These are phyloP conservation scores for Teratosphaeria nubilosa DNA, from an alignment of 2,329 filamentous ascomycete genomes.

Conservation along the genomic window DNA sequence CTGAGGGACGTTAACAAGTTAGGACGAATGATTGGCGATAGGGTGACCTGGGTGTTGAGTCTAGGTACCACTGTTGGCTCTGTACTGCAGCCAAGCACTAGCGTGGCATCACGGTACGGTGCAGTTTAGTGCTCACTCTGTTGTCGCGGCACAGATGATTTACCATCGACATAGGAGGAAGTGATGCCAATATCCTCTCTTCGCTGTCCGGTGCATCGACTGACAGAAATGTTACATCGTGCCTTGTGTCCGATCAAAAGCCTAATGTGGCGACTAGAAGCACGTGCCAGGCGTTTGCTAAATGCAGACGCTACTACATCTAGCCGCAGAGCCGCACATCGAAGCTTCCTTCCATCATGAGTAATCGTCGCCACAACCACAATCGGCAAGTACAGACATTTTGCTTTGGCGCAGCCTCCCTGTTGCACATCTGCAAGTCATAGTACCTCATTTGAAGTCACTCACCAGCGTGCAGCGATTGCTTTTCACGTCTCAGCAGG, in stretches of 20 bases:
- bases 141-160: background rate
- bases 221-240: background rate
- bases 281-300: background rate
- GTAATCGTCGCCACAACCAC: constrained; percentile 7
- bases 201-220: background rate
- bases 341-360: background rate
- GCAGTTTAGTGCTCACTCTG: background rate
- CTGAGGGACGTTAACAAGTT: no score
- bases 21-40: no score
- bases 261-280: background rate
- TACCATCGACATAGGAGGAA: no score
- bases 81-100: background rate
- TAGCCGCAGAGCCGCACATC: background rate
- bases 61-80: no score
- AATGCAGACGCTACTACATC: constrained; percentile 3
- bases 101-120: background rate
- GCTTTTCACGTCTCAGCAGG: constrained; percentile 1
- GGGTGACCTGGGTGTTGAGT: no score
- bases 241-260: background rate
- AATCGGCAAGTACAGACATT: background rate
- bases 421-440: background rate
- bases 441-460: constrained; percentile 4
- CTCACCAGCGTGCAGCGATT: background rate
- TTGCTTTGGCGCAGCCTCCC: constrained; percentile 1
- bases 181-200: background rate